These are phyloP conservation scores for Aschersonia sp. DNA, from an alignment of 2,329 filamentous ascomycete genomes.

Conservation along the genomic window DNA sequence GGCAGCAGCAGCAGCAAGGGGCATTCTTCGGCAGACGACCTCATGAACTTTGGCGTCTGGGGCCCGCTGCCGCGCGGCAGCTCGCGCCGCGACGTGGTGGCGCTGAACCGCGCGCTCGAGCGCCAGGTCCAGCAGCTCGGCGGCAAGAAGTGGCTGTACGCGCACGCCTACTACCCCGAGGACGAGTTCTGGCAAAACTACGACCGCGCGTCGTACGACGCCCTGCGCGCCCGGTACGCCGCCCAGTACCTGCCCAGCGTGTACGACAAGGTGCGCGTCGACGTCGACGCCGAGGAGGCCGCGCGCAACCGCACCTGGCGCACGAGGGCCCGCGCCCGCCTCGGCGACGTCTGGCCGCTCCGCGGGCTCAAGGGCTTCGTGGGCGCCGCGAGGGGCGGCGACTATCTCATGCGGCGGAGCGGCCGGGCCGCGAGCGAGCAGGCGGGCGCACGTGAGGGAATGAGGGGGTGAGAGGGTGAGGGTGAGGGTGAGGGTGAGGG, in stretches of 20 bases:
- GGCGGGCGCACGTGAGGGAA: too few relatives aligned
- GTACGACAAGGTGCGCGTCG: constrained; percentile 51
- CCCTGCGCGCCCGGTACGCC: constrained; percentile 40
- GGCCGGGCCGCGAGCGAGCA: background rate
- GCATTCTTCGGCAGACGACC: constrained; percentile 4
- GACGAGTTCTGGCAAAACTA: constrained; percentile 56
- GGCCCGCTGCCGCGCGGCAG: constrained; percentile 24
- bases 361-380: constrained; percentile 31
- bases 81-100: constrained; percentile 30
- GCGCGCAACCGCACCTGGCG: constrained; percentile 17
- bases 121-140: constrained; percentile 39
- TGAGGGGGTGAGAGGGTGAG: too few relatives aligned
- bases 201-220: constrained; percentile 43
- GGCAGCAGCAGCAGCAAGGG: too few relatives aligned
- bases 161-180: constrained; percentile 53
- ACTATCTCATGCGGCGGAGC: constrained; percentile 27
- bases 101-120: constrained; percentile 45
- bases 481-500: too few relatives aligned
- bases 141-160: constrained; percentile 58
- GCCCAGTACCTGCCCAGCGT: constrained; percentile 47
- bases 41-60: constrained; percentile 53
- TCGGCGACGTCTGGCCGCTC: constrained; percentile 22
- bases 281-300: constrained; percentile 19
- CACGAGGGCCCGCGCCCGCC: constrained; percentile 12
- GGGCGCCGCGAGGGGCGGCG: constrained; percentile 26